A percentile compares a stretch with the other conserved stretches of the same genome.
phyloP scores from a whole-genome alignment of 2,329 filamentous ascomycete genomes.

The Cadophora malorum region DNA sequence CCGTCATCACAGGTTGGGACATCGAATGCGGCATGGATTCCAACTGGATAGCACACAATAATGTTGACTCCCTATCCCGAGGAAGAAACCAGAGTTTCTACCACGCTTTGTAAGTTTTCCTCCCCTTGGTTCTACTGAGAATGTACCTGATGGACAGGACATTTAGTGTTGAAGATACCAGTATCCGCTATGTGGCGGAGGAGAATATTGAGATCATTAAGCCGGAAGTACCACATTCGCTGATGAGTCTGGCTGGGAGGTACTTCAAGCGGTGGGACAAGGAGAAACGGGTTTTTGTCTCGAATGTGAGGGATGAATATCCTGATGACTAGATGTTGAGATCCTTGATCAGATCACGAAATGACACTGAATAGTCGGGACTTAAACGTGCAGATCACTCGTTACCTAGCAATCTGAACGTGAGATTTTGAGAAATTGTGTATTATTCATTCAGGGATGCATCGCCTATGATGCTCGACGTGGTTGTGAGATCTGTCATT shows the following conservation, averaged over 20 bases:
- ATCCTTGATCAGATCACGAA: neutral
- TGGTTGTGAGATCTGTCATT: neutral
- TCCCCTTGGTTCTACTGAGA: conserved; percentile 15
- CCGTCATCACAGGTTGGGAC: conserved; percentile 86
- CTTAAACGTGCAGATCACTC: neutral
- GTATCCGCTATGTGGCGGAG: conserved; percentile 77
- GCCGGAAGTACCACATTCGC: conserved; percentile 58
- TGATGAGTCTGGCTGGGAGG: conserved; percentile 77
- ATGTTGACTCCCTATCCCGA: conserved; percentile 63
- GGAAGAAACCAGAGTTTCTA: conserved; percentile 78
- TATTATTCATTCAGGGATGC: neutral
- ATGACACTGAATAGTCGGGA: neutral
- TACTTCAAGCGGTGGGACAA: conserved; percentile 89
- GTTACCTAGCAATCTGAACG: neutral
- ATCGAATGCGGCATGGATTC: conserved; percentile 60
- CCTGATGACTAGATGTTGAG: conserved; percentile 71
- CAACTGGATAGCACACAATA: conserved; percentile 68
- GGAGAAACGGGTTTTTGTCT: conserved; percentile 73
- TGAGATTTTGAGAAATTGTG: neutral
- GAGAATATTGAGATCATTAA: conserved; percentile 76
- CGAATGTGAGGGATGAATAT: conserved; percentile 82
- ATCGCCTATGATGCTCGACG: neutral
- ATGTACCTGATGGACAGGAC: conserved; percentile 41
- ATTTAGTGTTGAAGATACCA: conserved; percentile 68
- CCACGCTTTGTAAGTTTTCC: conserved; percentile 76